These are phyloP conservation scores for Baorangia bicolor DNA, from an alignment of 768 basidiomycete genomes.

Conservation along the genomic window DNA sequence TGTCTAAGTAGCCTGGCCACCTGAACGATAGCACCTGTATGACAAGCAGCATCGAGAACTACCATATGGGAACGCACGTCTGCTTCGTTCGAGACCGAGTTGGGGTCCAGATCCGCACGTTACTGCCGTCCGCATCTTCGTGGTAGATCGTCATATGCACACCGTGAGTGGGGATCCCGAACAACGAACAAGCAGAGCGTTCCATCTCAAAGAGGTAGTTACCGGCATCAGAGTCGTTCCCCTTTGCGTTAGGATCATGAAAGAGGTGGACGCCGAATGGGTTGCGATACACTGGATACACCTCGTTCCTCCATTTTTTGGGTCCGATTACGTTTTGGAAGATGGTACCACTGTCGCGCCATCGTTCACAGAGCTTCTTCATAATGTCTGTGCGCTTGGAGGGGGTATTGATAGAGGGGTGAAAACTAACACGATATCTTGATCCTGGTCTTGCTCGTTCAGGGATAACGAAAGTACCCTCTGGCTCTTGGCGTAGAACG, in stretches of 20 bases:
- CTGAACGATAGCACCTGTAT: slow-evolving; percentile 33
- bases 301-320: slow-evolving; percentile 82
- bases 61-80: slow-evolving; percentile 54
- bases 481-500: slow-evolving; percentile 48
- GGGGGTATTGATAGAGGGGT: slow-evolving; percentile 50
- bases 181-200: slow-evolving; percentile 82
- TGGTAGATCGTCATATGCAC: slow-evolving; percentile 83
- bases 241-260: slow-evolving; percentile 27
- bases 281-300: slow-evolving; percentile 73
- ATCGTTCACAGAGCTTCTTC: slow-evolving; percentile 67
- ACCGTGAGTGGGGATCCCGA: slow-evolving; percentile 89
- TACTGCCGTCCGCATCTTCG: slow-evolving; percentile 35
- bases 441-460: slow-evolving; percentile 26
- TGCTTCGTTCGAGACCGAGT: slow-evolving; percentile 82
- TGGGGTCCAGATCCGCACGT: slow-evolving; percentile 80
- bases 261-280: slow-evolving; percentile 58
- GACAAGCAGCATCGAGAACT: neutral
- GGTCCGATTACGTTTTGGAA: slow-evolving; percentile 69
- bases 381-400: slow-evolving; percentile 59
- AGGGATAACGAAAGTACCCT: slow-evolving; percentile 45
- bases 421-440: slow-evolving; percentile 45
- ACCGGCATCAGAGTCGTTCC: slow-evolving; percentile 31
- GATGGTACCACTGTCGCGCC: slow-evolving; percentile 59
- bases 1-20: slow-evolving; percentile 87
- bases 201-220: slow-evolving; percentile 90